Conservation (phyloP, 305 asterid species). For the Rubia peregrina region DNA sequence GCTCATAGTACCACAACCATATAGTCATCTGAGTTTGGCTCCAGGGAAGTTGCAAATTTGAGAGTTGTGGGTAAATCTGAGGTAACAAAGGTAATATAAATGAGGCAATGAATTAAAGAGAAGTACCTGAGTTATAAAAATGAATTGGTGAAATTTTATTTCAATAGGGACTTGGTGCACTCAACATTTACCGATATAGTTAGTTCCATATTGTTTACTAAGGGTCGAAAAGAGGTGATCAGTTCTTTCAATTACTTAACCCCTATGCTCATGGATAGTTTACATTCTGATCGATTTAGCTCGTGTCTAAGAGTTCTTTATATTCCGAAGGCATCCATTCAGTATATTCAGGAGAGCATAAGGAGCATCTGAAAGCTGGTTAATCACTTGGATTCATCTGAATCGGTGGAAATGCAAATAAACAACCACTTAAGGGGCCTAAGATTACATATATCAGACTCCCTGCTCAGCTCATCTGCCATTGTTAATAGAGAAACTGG, state of each 20-base stretch:
- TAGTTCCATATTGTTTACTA: constrained; percentile 69
- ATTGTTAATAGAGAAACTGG: too few species aligned
- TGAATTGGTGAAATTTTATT: constrained; percentile 53
- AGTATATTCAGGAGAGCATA: constrained; percentile 40
- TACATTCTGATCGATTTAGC: constrained; percentile 66
- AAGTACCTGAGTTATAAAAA: constrained; percentile 44
- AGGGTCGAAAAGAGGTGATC: constrained; percentile 81
- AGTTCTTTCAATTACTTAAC: constrained; percentile 64
- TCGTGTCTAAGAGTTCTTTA: constrained; percentile 65
- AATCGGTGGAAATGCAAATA: constrained; percentile 51
- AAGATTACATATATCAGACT: constrained; percentile 51
- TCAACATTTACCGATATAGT: constrained; percentile 59
- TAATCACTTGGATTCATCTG: constrained; percentile 41
- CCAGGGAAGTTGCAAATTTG: constrained; percentile 30
- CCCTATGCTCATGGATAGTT: constrained; percentile 78
- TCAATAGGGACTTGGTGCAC: constrained; percentile 49
- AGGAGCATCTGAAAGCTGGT: constrained; percentile 46
- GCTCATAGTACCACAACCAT: too few species aligned
- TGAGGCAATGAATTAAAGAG: too few species aligned
- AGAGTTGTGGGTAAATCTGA: too few species aligned
- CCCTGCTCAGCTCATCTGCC: constrained; percentile 56
- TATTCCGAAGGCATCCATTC: constrained; percentile 43
- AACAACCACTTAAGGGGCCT: constrained; percentile 51
- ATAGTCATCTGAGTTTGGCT: too few species aligned
- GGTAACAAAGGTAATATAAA: too few species aligned